Conservation (phyloP, 805 yeast genomes). For the Cyberlindnera mississippiensis region DNA sequence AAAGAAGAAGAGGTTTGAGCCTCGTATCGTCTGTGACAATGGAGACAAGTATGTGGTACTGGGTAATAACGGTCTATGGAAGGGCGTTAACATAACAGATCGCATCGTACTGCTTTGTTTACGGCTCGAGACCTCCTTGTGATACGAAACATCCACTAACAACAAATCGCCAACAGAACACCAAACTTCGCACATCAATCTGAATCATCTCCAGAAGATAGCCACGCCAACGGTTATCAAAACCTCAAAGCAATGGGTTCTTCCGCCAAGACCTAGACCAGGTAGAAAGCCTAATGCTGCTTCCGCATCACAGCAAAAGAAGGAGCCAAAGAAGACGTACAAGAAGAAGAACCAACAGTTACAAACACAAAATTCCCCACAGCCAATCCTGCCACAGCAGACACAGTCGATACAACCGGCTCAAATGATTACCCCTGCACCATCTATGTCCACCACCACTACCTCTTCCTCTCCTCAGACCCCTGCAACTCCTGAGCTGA, state of each 20-base stretch:
- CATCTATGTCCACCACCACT: slow-evolving; percentile 3
- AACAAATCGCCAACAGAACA: background rate
- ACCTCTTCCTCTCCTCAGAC: slow-evolving; percentile 12
- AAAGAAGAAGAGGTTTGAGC: background rate
- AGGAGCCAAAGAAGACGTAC: slow-evolving; percentile 18
- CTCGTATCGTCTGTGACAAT: slow-evolving; percentile 4
- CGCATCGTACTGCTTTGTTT: too few species aligned
- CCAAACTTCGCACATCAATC: slow-evolving; percentile 8
- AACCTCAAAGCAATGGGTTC: slow-evolving; percentile 77
- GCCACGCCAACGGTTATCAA: slow-evolving; percentile 32
- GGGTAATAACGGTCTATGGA: background rate
- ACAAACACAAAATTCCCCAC: slow-evolving; percentile 4
- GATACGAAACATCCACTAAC: too few species aligned
- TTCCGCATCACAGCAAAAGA: slow-evolving; percentile 60
- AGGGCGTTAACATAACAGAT: slow-evolving; percentile 1
- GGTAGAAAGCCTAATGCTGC: slow-evolving; percentile 67
- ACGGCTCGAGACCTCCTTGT: too few species aligned
- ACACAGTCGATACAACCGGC: slow-evolving; percentile 7
- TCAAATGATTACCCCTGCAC: slow-evolving; percentile 12
- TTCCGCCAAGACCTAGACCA: slow-evolving; percentile 80
- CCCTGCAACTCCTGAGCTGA: slow-evolving; percentile 24
- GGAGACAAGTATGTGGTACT: slow-evolving; percentile 9
- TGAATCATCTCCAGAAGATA: slow-evolving; percentile 14
- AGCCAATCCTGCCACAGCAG: background rate
- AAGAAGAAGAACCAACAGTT: slow-evolving; percentile 13